Conservation (phyloP, 768 basidiomycete genomes). For the Russula virescens region DNA sequence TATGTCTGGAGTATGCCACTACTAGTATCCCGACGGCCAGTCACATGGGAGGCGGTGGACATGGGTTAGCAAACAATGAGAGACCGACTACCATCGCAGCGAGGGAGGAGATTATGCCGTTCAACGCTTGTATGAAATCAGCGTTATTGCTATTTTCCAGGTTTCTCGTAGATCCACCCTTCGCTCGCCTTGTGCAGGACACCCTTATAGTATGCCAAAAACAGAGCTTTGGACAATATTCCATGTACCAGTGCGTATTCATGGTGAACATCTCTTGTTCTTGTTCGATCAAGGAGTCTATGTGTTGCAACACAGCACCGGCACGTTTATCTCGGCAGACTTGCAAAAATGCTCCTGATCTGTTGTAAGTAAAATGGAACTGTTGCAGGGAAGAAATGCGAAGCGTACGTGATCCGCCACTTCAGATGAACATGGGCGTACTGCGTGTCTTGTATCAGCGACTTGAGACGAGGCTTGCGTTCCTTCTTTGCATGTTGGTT, state of each 20-base stretch:
- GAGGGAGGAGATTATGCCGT: constrained; percentile 34
- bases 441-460: constrained; percentile 16
- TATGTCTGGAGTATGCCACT: constrained; percentile 68
- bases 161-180: neutral
- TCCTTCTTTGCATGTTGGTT: constrained; percentile 18
- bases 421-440: constrained; percentile 24
- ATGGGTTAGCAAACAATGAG: constrained; percentile 42
- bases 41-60: constrained; percentile 47
- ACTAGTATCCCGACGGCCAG: constrained; percentile 61
- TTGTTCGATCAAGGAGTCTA: constrained; percentile 11
- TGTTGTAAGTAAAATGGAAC: neutral
- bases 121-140: neutral
- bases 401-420: constrained; percentile 16
- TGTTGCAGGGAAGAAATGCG: neutral
- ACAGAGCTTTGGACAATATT: constrained; percentile 42
- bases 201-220: constrained; percentile 44
- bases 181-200: constrained; percentile 12
- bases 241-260: constrained; percentile 25
- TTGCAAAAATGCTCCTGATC: constrained; percentile 9
- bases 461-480: constrained; percentile 19
- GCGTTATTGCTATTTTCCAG: neutral
- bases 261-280: constrained; percentile 25
- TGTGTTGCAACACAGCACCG: neutral
- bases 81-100: constrained; percentile 37
- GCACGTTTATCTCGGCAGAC: constrained; percentile 6